Base-by-base conservation (phyloP, 2,329 filamentous ascomycete genomes). In the Xylariaceae sp. region DNA sequence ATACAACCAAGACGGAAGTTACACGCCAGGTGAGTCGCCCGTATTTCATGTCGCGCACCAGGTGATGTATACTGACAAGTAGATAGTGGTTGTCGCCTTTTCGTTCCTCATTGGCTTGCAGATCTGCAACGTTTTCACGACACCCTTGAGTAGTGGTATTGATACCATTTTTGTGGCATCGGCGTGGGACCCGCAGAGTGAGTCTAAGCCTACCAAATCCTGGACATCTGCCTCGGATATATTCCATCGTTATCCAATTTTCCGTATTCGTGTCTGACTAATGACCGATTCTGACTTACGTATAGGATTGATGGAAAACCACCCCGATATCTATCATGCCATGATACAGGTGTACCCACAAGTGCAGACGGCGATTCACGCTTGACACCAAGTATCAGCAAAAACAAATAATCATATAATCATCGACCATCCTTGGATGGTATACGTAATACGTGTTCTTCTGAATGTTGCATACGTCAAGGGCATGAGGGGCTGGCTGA, bases 61-160 rank as follows among this genome's bases (percentile, higher is more conserved):
- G 22, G 7, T 27, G 7, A 6, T 19, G 30, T 15, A 31, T 42
- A 44, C 44, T 47, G 42, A 54, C 27, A 27, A 10, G 36, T n/a
- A 5, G 5, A 4, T 32, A 64, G 61, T 63, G 33, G 61, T 66
- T 15, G 60, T 65, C 18, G 59, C 63, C 10, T 63, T 65, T 43
- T 75, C 90, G 0, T 96, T 96, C 72, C 72, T 96, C 45, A 91
- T 96, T 56, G 92, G 92, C 6, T 72, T 96, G 57, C 92, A 96
- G 68, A 87, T 96, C 52, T 87, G 86, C 66, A 87, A 95, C 67
- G 82, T 95, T 56, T 95, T 96, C 71, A 88, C 92, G 32, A 92
- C 89, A 0, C 92, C 92, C 1, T 75, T 97, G 49, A 85, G 85
- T 55, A 91, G 86, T 61, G 92, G 92, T n/a, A 82, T 95, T 55